Conservation (phyloP, 2,329 filamentous ascomycete species). For the Nannizzia gypsea region DNA sequence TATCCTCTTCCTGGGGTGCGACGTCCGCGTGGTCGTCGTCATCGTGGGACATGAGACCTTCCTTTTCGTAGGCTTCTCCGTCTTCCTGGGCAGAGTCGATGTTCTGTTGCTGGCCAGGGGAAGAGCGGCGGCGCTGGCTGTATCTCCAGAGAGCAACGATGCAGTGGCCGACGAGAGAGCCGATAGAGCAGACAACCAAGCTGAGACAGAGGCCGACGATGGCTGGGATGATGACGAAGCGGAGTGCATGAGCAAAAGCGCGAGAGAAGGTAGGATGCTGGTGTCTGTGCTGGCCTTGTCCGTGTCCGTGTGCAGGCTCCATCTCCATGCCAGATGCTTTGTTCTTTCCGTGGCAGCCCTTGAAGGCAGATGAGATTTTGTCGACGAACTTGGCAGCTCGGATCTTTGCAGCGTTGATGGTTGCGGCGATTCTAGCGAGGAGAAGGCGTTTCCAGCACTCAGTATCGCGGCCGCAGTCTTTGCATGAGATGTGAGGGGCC, state of each 20-base stretch:
- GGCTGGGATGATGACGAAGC: slow-evolving; percentile 36
- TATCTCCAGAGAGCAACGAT: slow-evolving; percentile 36
- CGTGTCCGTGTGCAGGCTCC: not conserved
- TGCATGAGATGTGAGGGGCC: slow-evolving; percentile 29
- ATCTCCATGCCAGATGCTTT: not conserved
- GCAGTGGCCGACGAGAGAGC: slow-evolving; percentile 38
- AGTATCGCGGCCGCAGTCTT: slow-evolving; percentile 31
- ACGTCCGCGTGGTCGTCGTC: slow-evolving; percentile 23
- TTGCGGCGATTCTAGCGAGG: slow-evolving; percentile 28
- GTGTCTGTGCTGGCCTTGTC: slow-evolving; percentile 6
- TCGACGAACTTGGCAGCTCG: slow-evolving; percentile 24
- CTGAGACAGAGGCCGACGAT: slow-evolving; percentile 37
- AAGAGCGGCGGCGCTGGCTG: slow-evolving; percentile 23
- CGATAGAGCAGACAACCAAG: slow-evolving; percentile 34
- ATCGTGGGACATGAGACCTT: slow-evolving; percentile 25
- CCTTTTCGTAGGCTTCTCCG: slow-evolving; percentile 33
- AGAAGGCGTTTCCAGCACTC: slow-evolving; percentile 30
- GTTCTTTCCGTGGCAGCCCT: slow-evolving; percentile 25
- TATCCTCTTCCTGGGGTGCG: slow-evolving; percentile 29
- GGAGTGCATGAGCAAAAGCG: slow-evolving; percentile 31
- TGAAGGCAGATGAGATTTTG: slow-evolving; percentile 18
- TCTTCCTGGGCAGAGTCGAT: slow-evolving; percentile 21
- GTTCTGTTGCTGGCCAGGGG: not conserved
- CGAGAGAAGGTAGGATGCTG: slow-evolving; percentile 22
- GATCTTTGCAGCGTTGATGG: slow-evolving; percentile 29